These are phyloP conservation scores for Apiospora phragmitis DNA, from an alignment of 2,329 filamentous ascomycete genomes.

Conservation along the genomic window DNA sequence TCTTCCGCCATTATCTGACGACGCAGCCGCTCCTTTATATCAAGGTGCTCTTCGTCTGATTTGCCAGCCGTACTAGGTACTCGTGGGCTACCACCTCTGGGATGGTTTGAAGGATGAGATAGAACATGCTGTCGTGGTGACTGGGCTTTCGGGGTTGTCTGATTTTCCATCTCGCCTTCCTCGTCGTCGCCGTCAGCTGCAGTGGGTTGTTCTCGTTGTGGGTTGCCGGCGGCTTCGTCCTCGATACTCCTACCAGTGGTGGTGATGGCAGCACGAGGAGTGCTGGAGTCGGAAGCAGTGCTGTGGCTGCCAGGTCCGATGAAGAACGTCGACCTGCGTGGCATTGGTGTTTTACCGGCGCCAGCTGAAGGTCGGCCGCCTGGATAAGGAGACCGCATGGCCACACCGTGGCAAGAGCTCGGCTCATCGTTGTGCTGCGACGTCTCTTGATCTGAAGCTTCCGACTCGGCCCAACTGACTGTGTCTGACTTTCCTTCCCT, in stretches of 20 bases:
- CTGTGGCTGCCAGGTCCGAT: neutral
- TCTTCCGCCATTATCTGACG: neutral
- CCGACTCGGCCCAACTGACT: neutral
- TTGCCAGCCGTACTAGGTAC: no score
- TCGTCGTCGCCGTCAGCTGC: neutral
- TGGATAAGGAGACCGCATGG: neutral
- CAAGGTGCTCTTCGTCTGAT: no score
- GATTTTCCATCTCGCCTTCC: no score
- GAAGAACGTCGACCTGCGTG: neutral
- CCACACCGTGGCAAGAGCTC: neutral
- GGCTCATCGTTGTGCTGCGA: neutral
- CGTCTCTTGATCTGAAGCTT: neutral
- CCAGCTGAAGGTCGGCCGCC: neutral
- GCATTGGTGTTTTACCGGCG: neutral
- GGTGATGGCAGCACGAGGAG: no score
- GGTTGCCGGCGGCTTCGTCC: neutral
- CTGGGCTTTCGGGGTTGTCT: no score
- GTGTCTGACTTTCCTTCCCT: neutral
- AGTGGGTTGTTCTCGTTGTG: neutral
- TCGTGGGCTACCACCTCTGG: no score
- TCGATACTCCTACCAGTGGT: neutral
- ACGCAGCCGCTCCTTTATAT: neutral
- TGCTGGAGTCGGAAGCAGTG: neutral
- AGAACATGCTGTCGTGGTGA: no score
- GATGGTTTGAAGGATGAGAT: no score